These are phyloP conservation scores for Tetrapisispora namnaoensis DNA, from an alignment of 805 yeast species.

Conservation along the genomic window DNA sequence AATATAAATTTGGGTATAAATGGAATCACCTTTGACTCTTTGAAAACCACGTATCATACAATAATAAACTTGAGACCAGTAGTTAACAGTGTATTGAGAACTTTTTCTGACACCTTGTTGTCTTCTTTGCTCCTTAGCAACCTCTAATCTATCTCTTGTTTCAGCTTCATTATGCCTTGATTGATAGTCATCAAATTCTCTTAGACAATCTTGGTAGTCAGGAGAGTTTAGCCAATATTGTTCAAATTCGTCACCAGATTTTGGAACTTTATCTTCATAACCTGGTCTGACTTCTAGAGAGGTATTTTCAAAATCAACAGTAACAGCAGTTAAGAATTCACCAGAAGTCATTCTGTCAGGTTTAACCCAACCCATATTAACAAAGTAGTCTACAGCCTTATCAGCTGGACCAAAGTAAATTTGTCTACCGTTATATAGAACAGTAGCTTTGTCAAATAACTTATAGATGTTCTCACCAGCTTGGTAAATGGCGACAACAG, in stretches of 20 bases:
- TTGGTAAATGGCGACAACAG: constrained; percentile 58
- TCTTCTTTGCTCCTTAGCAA: constrained; percentile 35
- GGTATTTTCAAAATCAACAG: constrained; percentile 54
- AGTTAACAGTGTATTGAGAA: constrained; percentile 38
- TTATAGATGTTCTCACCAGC: constrained; percentile 57
- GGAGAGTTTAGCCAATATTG: constrained; percentile 49
- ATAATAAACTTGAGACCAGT: constrained; percentile 40
- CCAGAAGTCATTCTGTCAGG: constrained; percentile 59
- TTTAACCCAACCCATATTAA: constrained; percentile 52
- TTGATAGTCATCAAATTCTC: constrained; percentile 34
- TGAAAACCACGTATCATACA: constrained; percentile 46
- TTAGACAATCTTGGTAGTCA: constrained; percentile 35
- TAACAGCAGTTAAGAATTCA: constrained; percentile 56
- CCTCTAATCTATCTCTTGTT: constrained; percentile 32
- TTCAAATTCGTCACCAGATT: constrained; percentile 49
- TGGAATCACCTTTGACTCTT: constrained; percentile 46
- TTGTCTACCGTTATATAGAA: constrained; percentile 52
- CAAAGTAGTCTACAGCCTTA: constrained; percentile 45
- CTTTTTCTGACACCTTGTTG: constrained; percentile 31
- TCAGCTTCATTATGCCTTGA: constrained; percentile 35
- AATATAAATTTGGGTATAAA: constrained; percentile 42
- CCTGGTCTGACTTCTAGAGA: constrained; percentile 36
- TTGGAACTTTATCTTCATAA: constrained; percentile 42
- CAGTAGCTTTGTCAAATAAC: constrained; percentile 50
- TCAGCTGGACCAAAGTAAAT: constrained; percentile 48